These are phyloP conservation scores for Gremmenia infestans DNA, from an alignment of 2,329 filamentous ascomycete species.

Conservation along the genomic window DNA sequence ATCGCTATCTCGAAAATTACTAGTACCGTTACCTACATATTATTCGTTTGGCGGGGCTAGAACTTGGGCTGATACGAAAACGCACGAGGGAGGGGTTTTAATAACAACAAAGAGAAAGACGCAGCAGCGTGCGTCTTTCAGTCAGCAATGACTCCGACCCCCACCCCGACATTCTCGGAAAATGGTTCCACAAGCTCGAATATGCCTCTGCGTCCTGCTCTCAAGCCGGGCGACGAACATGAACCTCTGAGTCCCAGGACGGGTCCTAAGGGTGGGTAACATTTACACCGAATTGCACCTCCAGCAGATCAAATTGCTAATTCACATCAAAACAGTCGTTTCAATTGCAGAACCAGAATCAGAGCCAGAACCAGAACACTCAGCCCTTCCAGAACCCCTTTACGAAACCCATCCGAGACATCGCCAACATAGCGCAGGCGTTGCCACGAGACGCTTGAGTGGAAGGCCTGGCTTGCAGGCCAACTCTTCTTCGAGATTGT, in stretches of 20 bases:
- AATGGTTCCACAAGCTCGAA: background rate
- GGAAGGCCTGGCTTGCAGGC: constrained; percentile 21
- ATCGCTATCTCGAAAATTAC: too few relatives aligned
- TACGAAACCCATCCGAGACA: constrained; percentile 18
- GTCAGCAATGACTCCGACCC: too few relatives aligned
- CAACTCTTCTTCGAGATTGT: constrained; percentile 20
- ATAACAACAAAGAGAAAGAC: too few relatives aligned
- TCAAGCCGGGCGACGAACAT: constrained; percentile 17
- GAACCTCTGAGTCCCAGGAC: constrained; percentile 21
- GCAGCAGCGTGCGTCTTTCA: too few relatives aligned
- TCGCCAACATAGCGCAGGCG: constrained; percentile 25
- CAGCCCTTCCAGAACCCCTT: constrained; percentile 7
- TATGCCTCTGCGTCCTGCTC: constrained; percentile 22
- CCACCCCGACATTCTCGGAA: background rate
- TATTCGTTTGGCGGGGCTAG: too few relatives aligned
- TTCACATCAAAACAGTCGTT: constrained; percentile 19
- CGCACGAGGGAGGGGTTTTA: too few relatives aligned
- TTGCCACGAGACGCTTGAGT: constrained; percentile 22
- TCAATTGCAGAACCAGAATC: constrained; percentile 29
- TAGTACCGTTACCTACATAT: too few relatives aligned
- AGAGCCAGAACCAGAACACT: constrained; percentile 3
- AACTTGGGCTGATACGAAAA: too few relatives aligned
- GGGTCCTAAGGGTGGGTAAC: constrained; percentile 27
- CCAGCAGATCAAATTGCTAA: background rate
- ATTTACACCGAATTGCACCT: background rate